These are phyloP conservation scores for Coprinellus micaceus DNA, from an alignment of 768 basidiomycete species.

Conservation along the genomic window DNA sequence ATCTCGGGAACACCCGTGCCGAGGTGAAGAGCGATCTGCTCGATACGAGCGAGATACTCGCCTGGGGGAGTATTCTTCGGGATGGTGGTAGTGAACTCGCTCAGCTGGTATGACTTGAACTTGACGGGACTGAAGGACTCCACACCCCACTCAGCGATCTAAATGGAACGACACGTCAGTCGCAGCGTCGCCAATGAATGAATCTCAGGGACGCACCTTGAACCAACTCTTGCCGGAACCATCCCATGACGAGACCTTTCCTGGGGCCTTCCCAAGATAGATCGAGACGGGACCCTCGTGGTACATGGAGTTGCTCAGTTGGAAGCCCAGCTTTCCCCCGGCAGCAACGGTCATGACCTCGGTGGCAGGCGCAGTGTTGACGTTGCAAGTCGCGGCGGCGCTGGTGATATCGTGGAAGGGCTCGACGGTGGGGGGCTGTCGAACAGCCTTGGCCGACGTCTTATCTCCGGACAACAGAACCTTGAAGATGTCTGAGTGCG, in stretches of 20 bases:
- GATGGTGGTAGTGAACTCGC: slow-evolving; percentile 37
- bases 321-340: slow-evolving; percentile 28
- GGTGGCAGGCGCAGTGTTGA: slow-evolving; percentile 21
- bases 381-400: slow-evolving; percentile 26
- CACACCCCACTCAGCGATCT: slow-evolving; percentile 41
- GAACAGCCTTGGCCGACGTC: slow-evolving; percentile 21
- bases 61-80: slow-evolving; percentile 41
- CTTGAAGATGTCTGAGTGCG: slow-evolving; percentile 21
- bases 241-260: slow-evolving; percentile 28
- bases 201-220: slow-evolving; percentile 23
- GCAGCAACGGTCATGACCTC: slow-evolving; percentile 27
- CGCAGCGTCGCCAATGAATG: not conserved
- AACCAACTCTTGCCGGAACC: slow-evolving; percentile 38
- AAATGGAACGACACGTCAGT: not conserved
- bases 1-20: slow-evolving; percentile 40
- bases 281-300: slow-evolving; percentile 25
- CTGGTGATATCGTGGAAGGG: slow-evolving; percentile 20
- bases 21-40: slow-evolving; percentile 45
- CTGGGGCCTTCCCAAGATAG: slow-evolving; percentile 36
- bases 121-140: slow-evolving; percentile 33
- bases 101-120: slow-evolving; percentile 28
- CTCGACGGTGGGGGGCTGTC: slow-evolving; percentile 22
- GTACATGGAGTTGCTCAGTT: slow-evolving; percentile 21
- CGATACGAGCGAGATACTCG: slow-evolving; percentile 45
- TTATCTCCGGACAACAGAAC: slow-evolving; percentile 15